Percentiles rank a stretch among this genome's conserved stretches.
phyloP scores from a whole-genome alignment of 2,329 filamentous ascomycete genomes.

The Aspergillus fructus region DNA sequence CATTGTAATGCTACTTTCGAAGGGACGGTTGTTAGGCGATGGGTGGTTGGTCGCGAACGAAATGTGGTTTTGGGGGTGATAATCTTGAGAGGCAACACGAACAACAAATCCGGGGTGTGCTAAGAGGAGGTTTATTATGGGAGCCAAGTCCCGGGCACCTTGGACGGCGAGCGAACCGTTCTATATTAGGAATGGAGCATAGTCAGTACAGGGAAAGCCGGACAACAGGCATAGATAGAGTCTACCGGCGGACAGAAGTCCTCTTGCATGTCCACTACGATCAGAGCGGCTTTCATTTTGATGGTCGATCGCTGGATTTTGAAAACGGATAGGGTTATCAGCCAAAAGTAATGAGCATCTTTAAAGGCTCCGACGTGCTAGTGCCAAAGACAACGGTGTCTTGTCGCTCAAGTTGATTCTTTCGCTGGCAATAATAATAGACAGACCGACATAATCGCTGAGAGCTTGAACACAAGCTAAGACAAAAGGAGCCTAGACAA shows the following conservation, averaged over 20 bases:
- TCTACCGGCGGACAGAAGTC: slow-evolving; percentile 87
- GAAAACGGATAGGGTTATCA: not conserved
- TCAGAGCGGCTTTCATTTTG: slow-evolving; percentile 51
- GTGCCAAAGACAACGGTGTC: not conserved
- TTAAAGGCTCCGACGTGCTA: not conserved
- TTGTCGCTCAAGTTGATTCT: not conserved
- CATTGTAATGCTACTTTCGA: slow-evolving; percentile 64
- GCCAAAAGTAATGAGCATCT: not conserved
- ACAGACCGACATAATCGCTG: too few relatives aligned
- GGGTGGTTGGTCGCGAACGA: slow-evolving; percentile 84
- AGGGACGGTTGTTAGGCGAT: slow-evolving; percentile 63
- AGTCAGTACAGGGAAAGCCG: slow-evolving; percentile 8
- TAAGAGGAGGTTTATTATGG: slow-evolving; percentile 73
- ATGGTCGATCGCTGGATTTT: not conserved
- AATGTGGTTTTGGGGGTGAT: slow-evolving; percentile 77
- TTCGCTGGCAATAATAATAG: not conserved
- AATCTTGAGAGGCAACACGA: slow-evolving; percentile 88
- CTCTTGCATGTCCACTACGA: slow-evolving; percentile 88
- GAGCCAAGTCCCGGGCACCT: slow-evolving; percentile 67
- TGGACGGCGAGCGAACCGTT: slow-evolving; percentile 81
- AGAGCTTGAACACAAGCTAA: not conserved
- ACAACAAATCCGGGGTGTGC: slow-evolving; percentile 63
- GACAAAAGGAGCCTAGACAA: not conserved
- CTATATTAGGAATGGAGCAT: slow-evolving; percentile 45
- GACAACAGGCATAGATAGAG: slow-evolving; percentile 2